Evolutionary conservation across 1,284 basidiomycete genomes (phyloP), one percentile per base, ranked within the genome.

Genomic region (Ustilago nuda): DNA sequence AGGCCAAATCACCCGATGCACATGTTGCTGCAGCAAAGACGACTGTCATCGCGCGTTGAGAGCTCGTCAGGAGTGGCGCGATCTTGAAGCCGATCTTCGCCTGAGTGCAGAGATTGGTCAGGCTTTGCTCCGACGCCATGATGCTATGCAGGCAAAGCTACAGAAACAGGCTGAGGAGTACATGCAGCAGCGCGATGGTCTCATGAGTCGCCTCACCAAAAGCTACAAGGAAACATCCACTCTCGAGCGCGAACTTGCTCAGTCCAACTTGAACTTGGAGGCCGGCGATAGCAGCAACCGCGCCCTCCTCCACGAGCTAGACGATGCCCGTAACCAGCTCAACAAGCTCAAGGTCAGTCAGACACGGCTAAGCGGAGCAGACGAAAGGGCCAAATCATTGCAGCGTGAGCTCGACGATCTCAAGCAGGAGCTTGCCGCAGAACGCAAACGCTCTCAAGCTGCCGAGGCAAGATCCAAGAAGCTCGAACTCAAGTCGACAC

Each of bases 41-140:
- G 80, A 78, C 27, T 85, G 84, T 52, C 73, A 78, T 3, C 67
- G 76, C 19, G 76, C 80, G 9, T 65, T 71, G 13, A 71, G 82
- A 13, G 79, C 83, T n/a, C 69, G 75, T 13, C 67, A 76, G 58
- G 82, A 84, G 52, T 80, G 82, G 72, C 71, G 76, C n/a, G 79
- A 84, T 30, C 74, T 85, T 54, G 84, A 85, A 56, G 75, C 76
- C 11, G 83, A 85, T 53, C 76, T 85, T 27, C 78, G 81, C 17
- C 76, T 85, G n/a, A 84, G 83, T 48, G 84, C 84, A 94, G 94
- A 97, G 88, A 92, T 98, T 54, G 95, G 95, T 1, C 93, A 94
- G 86, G 94, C 94, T 1, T 87, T 98, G 52, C 86, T 98, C 55
- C 91, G 92, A 82, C 89, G 92, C 72, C 94, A 95, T 84, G 94